Percentiles rank a stretch among this genome's conserved stretches.
phyloP scores from a whole-genome alignment of 345 rosid species.

The Geranium brycei region DNA sequence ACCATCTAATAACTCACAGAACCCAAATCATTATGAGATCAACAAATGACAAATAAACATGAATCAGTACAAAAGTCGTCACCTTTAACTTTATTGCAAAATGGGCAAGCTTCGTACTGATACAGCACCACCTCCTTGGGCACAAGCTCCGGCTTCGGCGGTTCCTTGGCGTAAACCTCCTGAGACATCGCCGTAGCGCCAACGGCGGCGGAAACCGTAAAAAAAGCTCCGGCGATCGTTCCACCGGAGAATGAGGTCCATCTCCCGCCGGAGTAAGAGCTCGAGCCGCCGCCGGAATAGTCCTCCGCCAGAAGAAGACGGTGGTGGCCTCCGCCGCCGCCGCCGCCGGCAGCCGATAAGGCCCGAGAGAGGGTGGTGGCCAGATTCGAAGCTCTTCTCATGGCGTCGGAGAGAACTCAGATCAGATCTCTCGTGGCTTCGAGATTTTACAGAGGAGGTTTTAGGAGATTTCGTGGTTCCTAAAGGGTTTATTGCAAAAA shows the following conservation, averaged over 20 bases:
- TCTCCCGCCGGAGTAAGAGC: constrained; percentile 11
- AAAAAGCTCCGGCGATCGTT: constrained; percentile 23
- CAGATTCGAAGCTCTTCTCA: constrained; percentile 30
- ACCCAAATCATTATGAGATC: neutral
- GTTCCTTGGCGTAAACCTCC: constrained; percentile 47
- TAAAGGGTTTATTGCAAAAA: no score
- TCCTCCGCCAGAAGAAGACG: constrained; percentile 24
- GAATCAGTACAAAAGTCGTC: neutral
- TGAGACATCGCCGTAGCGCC: constrained; percentile 15
- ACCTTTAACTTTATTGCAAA: constrained; percentile 94
- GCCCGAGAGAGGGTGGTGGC: constrained; percentile 15
- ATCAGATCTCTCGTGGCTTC: constrained; percentile 1
- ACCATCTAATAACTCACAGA: neutral
- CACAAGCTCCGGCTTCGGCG: constrained; percentile 26
- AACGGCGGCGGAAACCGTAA: constrained; percentile 8
- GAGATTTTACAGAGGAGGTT: neutral
- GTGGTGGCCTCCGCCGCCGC: constrained; percentile 11
- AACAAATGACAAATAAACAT: neutral
- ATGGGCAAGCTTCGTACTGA: constrained; percentile 94
- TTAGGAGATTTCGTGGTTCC: neutral
- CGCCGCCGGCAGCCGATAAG: constrained; percentile 4
- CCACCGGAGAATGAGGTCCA: constrained; percentile 18
- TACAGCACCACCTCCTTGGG: constrained; percentile 75
- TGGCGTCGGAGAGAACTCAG: constrained; percentile 3
- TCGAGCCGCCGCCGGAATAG: constrained; percentile 12